Base-by-base conservation (phyloP, 352 stramenopile genomes). In the Phytophthora meadii region DNA sequence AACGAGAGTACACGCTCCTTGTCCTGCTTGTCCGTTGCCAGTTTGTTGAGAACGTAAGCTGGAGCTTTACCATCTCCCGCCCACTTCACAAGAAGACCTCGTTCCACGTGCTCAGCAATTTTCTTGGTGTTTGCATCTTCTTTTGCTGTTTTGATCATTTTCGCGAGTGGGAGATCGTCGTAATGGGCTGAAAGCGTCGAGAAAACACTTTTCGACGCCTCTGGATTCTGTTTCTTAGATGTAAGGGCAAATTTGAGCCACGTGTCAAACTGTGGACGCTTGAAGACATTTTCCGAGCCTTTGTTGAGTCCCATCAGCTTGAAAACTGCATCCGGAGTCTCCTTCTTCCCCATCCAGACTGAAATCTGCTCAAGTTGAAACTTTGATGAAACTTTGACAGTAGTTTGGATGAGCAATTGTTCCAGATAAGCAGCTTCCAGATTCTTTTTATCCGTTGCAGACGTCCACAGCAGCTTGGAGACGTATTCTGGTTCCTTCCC, bases 231-330 rank as follows among this genome's bases (percentile, higher is more conserved):
- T n/a, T 10, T 41, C 30, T 54, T 54, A 19, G 28, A 55, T 5
- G 5, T 17, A 15, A n/a, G 34, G n/a, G 19, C 17, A 40, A 44
- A 67, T 4, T 19, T 17, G 28, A 45, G 14, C 40, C 53, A 61
- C 1, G 30, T 32, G 1, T 37, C 37, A 4, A 61, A 45, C 7
- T 61, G 39, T 19, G 53, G 19, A 7, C 48, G 39, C 3, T 41
- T 14, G 10, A 61, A 42, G 2, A 61, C 11, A 32, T 34, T 44
- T 41, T 61, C 53, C 12, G 30, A 15, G 11, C n/a, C 40, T 24
- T 52, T 61, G 28, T 61, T 42, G 12, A 61, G 53, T 8, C 15
- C 32, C 11, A 52, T 40, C 27, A 52, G 25, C 40, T 61, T 61
- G n/a, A 57, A 57, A 17, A 47, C 32, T 19, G 8, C 32, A 22